Evolutionary conservation across 768 basidiomycete genomes (phyloP), one percentile per base, ranked within the genome.

Genomic region (Trametes punicea): DNA sequence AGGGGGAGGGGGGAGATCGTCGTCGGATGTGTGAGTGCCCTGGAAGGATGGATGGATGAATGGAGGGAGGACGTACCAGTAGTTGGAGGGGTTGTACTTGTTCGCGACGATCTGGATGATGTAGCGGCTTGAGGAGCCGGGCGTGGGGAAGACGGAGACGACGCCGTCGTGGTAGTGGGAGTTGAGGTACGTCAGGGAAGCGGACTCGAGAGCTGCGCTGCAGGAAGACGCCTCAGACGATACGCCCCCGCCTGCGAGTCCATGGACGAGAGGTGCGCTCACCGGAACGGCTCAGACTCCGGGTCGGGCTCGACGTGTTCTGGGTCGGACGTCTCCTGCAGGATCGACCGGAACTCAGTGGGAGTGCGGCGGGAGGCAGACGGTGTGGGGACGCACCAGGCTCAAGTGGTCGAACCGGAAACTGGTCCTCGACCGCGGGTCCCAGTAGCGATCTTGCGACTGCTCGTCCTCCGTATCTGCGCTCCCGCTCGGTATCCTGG

Each of bases 51-150:
- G 15, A 33, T 4, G 40, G 1, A 23, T 2, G 42, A n/a, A 36
- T 21, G 31, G 31, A 34, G 30, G 30, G 34, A 21, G 21, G 8
- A 57, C 77, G 48, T 53, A 94, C 96, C 96, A 98, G 73, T 81
- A 98, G 70, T 98, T 98, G 20, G 81, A 72, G 0, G 92, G 89
- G 67, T 96, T 98, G 73, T 98, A 98, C 68, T 94, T 93, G 70
- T 97, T 96, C 18, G 92, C 88, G n/a, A 96, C 94, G 52, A 97
- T 74, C 67, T 94, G 90, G 39, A 97, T 70, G 15, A 81, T 77
- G 64, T 83, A 94, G 46, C 73, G 74, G 18, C 67, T 75, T 0
- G 74, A 63, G 21, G 72, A 71, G 25, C 73, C 76, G 31, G 73
- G 71, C 2, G 76, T 75, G 3, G 87, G 74, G 64, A 92, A 91